These are phyloP conservation scores for Saturnispora galanensis DNA, from an alignment of 805 yeast species.

Conservation along the genomic window DNA sequence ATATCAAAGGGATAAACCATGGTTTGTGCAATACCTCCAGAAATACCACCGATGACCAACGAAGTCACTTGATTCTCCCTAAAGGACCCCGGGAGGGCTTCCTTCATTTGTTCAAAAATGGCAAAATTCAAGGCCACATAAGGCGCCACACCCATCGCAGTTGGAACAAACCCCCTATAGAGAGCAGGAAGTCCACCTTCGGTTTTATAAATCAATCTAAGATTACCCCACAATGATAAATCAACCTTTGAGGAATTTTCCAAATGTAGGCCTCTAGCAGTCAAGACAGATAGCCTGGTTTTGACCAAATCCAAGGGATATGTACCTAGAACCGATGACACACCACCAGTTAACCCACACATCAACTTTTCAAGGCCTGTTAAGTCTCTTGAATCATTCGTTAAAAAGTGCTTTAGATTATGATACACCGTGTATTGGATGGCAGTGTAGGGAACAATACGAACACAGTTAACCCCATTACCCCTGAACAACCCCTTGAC, in stretches of 20 bases:
- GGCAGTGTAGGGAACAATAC: constrained; percentile 91
- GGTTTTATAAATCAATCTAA: constrained; percentile 46
- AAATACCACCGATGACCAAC: constrained; percentile 61
- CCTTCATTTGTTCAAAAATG: constrained; percentile 74
- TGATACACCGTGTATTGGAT: constrained; percentile 88
- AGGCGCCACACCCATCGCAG: constrained; percentile 90
- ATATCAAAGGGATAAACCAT: constrained; percentile 87
- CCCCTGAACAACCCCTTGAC: constrained; percentile 83
- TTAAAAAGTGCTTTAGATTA: constrained; percentile 36
- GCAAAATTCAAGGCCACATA: constrained; percentile 91
- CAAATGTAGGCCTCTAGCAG: constrained; percentile 40
- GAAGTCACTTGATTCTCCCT: constrained; percentile 25
- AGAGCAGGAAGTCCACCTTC: constrained; percentile 81
- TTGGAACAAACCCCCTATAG: constrained; percentile 83
- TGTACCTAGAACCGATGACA: constrained; percentile 68
- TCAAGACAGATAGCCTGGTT: constrained; percentile 81
- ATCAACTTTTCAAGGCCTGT: constrained; percentile 50
- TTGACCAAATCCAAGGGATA: constrained; percentile 89
- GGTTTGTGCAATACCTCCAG: constrained; percentile 87
- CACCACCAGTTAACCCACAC: constrained; percentile 79
- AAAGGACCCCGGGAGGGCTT: constrained; percentile 16
- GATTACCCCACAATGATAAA: constrained; percentile 60
- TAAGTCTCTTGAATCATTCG: constrained; percentile 28
- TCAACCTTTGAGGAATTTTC: constrained; percentile 29
- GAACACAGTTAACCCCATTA: constrained; percentile 77